phyloP scores from a whole-genome alignment of 1,139 yeast species.

The Suhomyces taliae region DNA sequence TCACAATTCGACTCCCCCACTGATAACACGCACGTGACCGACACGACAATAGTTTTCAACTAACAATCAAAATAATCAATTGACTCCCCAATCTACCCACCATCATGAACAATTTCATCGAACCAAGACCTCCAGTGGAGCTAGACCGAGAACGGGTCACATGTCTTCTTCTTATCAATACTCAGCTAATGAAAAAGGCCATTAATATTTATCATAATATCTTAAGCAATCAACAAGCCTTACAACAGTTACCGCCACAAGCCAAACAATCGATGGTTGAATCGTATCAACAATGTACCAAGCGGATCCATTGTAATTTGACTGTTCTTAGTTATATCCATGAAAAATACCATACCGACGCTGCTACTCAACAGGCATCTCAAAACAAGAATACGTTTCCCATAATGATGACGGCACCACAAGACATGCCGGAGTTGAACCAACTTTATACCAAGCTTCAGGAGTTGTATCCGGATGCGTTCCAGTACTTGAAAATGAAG shows the following conservation, averaged over 20 bases:
- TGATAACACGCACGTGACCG: slow-evolving; percentile 2
- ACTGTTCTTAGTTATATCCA: slow-evolving; percentile 53
- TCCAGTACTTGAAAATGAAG: slow-evolving; percentile 48
- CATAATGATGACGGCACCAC: slow-evolving; percentile 53
- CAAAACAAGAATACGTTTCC: slow-evolving; percentile 48
- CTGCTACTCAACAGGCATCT: slow-evolving; percentile 24
- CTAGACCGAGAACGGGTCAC: slow-evolving; percentile 50
- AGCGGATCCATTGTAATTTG: slow-evolving; percentile 55
- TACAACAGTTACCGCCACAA: slow-evolving; percentile 38
- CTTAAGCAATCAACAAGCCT: slow-evolving; percentile 35
- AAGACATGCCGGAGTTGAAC: slow-evolving; percentile 54
- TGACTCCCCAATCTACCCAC: not conserved
- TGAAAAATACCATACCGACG: slow-evolving; percentile 48
- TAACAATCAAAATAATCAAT: not conserved
- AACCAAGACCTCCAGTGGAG: slow-evolving; percentile 14
- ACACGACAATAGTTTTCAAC: not conserved
- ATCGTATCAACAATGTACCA: slow-evolving; percentile 50
- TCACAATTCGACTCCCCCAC: too few relatives aligned
- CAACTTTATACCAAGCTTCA: slow-evolving; percentile 49
- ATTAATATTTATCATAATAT: slow-evolving; percentile 38
- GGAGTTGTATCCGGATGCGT: slow-evolving; percentile 56
- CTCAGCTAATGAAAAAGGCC: slow-evolving; percentile 53
- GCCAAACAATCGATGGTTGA: slow-evolving; percentile 42
- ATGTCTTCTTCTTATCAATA: slow-evolving; percentile 51
- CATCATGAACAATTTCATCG: slow-evolving; percentile 7